These are phyloP conservation scores for Aspergillus kassunensis DNA, from an alignment of 495 filamentous ascomycete species.

Conservation along the genomic window DNA sequence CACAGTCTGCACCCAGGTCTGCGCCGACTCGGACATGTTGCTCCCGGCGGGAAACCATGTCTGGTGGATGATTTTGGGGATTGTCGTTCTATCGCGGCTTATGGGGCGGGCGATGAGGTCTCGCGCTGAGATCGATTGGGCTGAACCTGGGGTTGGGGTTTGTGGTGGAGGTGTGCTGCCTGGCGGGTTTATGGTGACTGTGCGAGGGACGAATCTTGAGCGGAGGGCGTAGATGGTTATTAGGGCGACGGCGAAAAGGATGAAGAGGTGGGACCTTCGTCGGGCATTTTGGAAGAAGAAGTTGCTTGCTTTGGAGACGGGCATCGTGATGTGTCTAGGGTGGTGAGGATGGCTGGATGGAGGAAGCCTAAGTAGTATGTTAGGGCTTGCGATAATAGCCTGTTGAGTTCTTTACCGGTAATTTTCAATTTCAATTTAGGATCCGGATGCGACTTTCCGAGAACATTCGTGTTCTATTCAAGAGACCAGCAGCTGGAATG, in stretches of 20 bases:
- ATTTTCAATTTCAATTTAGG: too few species aligned
- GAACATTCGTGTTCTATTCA: background rate
- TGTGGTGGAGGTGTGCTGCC: background rate
- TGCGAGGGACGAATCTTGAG: background rate
- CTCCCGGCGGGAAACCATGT: constrained; percentile 24
- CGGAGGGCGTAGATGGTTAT: background rate
- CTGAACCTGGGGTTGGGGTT: background rate
- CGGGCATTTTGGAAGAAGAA: background rate
- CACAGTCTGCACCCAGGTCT: constrained; percentile 18
- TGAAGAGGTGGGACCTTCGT: background rate
- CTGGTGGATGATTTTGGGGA: constrained; percentile 23
- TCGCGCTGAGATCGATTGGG: too few species aligned
- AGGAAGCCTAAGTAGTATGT: too few species aligned
- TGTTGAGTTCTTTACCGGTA: too few species aligned
- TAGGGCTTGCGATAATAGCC: too few species aligned
- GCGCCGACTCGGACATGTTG: constrained; percentile 21
- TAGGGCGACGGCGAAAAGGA: background rate
- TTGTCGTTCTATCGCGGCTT: constrained; percentile 10
- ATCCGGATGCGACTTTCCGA: background rate
- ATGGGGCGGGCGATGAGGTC: constrained; percentile 17
- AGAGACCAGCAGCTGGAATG: background rate
- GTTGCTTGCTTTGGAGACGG: background rate
- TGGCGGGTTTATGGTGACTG: background rate
- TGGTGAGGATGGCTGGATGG: background rate
- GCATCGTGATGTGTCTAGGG: background rate